Conservation (phyloP, 305 asterid genomes). For the Fraxinus floribunda region DNA sequence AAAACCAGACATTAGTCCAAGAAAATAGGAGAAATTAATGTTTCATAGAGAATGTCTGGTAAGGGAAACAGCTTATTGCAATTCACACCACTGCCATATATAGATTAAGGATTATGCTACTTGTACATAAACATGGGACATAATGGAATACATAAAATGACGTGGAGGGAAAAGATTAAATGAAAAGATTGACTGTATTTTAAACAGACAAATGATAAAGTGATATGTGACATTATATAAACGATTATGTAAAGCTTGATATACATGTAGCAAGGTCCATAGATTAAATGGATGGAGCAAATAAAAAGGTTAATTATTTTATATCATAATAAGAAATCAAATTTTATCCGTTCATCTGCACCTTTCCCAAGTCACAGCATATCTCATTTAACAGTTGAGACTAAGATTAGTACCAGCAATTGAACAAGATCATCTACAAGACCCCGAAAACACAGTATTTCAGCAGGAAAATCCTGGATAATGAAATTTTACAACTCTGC, state of each 20-base stretch:
- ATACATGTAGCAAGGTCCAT: neutral
- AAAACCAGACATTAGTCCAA: neutral
- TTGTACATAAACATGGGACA: neutral
- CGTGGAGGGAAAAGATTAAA: neutral
- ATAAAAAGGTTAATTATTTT: neutral
- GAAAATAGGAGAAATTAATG: constrained; percentile 6
- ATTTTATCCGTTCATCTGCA: neutral
- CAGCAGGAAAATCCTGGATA: neutral
- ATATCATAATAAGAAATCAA: neutral
- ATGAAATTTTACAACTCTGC: neutral
- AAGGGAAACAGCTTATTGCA: neutral
- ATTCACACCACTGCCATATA: neutral
- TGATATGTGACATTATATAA: neutral
- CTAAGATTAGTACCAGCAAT: neutral
- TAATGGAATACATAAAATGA: neutral
- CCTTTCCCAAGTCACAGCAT: neutral
- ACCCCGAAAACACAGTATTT: neutral
- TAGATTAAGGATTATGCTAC: neutral
- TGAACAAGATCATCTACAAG: neutral
- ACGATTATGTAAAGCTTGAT: neutral
- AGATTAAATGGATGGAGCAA: neutral
- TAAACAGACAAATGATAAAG: neutral
- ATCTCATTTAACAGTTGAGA: neutral
- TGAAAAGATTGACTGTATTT: neutral
- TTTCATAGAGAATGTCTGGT: neutral